Evolutionary conservation across 768 basidiomycete species (phyloP), one percentile per base, ranked within the genome.

Genomic region (Mycena olivaceomarginata): DNA sequence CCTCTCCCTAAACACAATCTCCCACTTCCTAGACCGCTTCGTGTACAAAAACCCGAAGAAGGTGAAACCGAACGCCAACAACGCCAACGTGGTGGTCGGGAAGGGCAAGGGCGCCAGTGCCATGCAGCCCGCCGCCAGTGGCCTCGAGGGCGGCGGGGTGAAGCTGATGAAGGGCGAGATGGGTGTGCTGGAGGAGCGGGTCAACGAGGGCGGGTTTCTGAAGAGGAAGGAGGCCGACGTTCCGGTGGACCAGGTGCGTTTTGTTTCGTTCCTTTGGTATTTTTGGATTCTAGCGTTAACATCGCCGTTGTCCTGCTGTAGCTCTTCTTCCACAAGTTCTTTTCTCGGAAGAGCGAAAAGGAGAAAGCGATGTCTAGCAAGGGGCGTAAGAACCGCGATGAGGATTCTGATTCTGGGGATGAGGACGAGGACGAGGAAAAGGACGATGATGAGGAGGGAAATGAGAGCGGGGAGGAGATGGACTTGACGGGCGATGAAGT

Each of bases 1-100:
- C 82, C 94, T 99, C 64, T 93, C 96, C 12, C 93, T 97, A 72
- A 97, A 98, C 87, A 98, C 97, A 0, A 92, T 99, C 31, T 94
- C 96, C 0, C 96, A 97, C 81, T 99, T 99, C 92, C 91, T 99
- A 53, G 98, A 99, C 83, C 93, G 98, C 3, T 99, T 99, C 86
- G 96, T 99, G 57, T 99, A 97, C 89, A 96, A 97, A 85, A 99
- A 99, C 83, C 94, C 97, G 1, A 99, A 99, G 87, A 93, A 94
- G 80, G 80, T 83, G 51, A 87, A 86, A 74, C 59, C 75, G 31
- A 84, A 81, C 45, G 85, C 82, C 9, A 83, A 84, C 39, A 83
- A 85, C 37, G 85, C 81, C 59, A 81, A 74, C 71, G 77, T 77
- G 31, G 76, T 76, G 39, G 74, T 77, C 15, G 82, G 68, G 62